Percentiles rank a stretch among this genome's conserved stretches.
phyloP scores from a whole-genome alignment of 305 asterid genomes.

The Fraxinus sp. region DNA sequence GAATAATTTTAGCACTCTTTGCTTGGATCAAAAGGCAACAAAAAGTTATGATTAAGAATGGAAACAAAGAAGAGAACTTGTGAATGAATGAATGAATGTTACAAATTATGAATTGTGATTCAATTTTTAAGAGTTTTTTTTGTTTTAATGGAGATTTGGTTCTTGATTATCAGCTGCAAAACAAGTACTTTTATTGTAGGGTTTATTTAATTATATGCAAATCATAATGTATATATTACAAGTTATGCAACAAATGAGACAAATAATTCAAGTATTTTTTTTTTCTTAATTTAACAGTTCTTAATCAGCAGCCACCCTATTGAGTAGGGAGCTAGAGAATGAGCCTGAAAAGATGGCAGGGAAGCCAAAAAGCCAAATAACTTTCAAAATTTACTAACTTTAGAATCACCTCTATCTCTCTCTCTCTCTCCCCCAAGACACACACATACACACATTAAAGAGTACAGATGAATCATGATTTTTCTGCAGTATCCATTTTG shows the following conservation, averaged over 20 bases:
- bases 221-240: too few relatives aligned
- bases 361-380: background rate
- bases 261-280: background rate
- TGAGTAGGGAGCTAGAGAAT: background rate
- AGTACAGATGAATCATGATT: background rate
- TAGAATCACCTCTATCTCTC: background rate
- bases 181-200: background rate
- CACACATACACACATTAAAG: background rate
- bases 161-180: background rate
- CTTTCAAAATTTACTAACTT: background rate
- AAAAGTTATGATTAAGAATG: slow-evolving; percentile 7
- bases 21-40: slow-evolving; percentile 82
- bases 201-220: background rate
- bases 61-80: slow-evolving; percentile 4
- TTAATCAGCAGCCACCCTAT: slow-evolving; percentile 2
- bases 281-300: background rate
- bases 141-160: background rate
- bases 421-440: background rate
- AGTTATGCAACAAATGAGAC: too few relatives aligned
- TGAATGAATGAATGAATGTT: slow-evolving; percentile 42
- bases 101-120: background rate
- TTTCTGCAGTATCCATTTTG: background rate
- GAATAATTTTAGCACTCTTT: too few relatives aligned
- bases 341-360: background rate
- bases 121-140: too few relatives aligned